A percentile compares a stretch with the other conserved stretches of the same genome.
These are phyloP conservation scores for Brettanomyces anomalus DNA, from an alignment of 805 yeast species.

Conservation along the genomic window DNA sequence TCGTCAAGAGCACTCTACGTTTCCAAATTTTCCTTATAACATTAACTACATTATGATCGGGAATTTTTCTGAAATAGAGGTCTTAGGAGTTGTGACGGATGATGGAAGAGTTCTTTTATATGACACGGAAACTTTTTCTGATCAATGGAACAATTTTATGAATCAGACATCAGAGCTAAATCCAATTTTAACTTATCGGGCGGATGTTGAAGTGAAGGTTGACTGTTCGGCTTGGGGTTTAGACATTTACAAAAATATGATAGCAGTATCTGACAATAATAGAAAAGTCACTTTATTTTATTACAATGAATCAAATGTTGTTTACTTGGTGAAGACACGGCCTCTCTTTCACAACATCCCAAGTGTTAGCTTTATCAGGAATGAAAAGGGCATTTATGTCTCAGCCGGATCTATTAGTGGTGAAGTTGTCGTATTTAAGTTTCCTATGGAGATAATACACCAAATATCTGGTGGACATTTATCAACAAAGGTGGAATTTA, in stretches of 20 bases:
- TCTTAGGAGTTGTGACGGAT: slow-evolving; percentile 42
- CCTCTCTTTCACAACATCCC: slow-evolving; percentile 49
- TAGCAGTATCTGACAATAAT: slow-evolving; percentile 49
- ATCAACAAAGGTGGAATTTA: slow-evolving; percentile 22
- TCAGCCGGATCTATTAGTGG: slow-evolving; percentile 35
- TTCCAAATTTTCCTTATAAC: slow-evolving; percentile 48
- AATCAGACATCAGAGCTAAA: background rate
- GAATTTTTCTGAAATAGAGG: slow-evolving; percentile 29
- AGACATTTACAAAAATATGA: slow-evolving; percentile 32
- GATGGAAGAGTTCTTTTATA: slow-evolving; percentile 43
- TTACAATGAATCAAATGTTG: slow-evolving; percentile 13
- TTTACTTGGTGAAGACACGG: slow-evolving; percentile 25
- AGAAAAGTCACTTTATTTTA: slow-evolving; percentile 35
- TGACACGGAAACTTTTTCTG: slow-evolving; percentile 21
- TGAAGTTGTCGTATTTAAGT: slow-evolving; percentile 33
- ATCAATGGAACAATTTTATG: slow-evolving; percentile 4
- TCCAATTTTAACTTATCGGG: slow-evolving; percentile 5
- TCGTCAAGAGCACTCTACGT: slow-evolving; percentile 31
- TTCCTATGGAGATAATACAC: slow-evolving; percentile 10
- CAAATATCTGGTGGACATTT: background rate
- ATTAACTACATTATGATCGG: slow-evolving; percentile 40
- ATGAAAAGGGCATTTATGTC: slow-evolving; percentile 20
- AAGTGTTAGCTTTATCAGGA: slow-evolving; percentile 31
- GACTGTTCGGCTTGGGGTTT: slow-evolving; percentile 56
- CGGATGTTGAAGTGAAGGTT: slow-evolving; percentile 25